Conservation (phyloP, 2,329 filamentous ascomycete genomes). For the Acephala macrosclerotiorum region DNA sequence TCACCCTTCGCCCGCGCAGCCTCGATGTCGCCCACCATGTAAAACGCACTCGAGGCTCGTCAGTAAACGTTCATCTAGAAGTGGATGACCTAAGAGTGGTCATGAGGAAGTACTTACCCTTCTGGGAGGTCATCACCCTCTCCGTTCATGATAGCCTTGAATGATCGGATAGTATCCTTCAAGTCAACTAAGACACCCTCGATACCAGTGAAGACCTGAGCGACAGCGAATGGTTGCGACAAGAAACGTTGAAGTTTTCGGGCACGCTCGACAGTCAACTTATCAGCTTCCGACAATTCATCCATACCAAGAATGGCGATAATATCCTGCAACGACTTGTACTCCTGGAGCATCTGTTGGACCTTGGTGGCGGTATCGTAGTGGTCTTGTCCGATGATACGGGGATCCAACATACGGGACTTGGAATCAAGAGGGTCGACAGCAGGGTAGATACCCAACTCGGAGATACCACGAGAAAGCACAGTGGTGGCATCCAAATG, state of each 20-base stretch:
- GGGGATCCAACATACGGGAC: constrained; percentile 98
- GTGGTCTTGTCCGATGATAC: constrained; percentile 97
- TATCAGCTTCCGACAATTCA: constrained; percentile 98
- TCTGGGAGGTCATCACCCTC: constrained; percentile 91
- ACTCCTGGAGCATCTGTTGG: constrained; percentile 99
- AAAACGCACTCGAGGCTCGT: constrained; percentile 15
- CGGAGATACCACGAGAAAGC: constrained; percentile 99
- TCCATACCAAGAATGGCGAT: constrained; percentile 99
- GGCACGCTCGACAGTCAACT: constrained; percentile 99
- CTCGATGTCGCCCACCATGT: constrained; percentile 73
- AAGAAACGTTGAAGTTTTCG: constrained; percentile 99
- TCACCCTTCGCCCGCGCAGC: constrained; percentile 96
- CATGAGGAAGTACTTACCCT: constrained; percentile 49
- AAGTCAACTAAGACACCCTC: constrained; percentile 97
- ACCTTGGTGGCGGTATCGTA: constrained; percentile 94
- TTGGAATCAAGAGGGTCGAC: constrained; percentile 99
- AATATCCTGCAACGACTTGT: constrained; percentile 99
- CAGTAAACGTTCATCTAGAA: constrained; percentile 17
- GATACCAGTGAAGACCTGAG: constrained; percentile 77
- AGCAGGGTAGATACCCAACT: constrained; percentile 99
- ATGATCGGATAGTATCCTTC: constrained; percentile 96
- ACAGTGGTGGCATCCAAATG: constrained; percentile 99
- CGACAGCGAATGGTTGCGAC: constrained; percentile 96
- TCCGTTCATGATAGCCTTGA: constrained; percentile 87
- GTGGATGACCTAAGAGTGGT: constrained; percentile 54